Conservation (phyloP, 495 filamentous ascomycete genomes). For the Choiromyces venosus region DNA sequence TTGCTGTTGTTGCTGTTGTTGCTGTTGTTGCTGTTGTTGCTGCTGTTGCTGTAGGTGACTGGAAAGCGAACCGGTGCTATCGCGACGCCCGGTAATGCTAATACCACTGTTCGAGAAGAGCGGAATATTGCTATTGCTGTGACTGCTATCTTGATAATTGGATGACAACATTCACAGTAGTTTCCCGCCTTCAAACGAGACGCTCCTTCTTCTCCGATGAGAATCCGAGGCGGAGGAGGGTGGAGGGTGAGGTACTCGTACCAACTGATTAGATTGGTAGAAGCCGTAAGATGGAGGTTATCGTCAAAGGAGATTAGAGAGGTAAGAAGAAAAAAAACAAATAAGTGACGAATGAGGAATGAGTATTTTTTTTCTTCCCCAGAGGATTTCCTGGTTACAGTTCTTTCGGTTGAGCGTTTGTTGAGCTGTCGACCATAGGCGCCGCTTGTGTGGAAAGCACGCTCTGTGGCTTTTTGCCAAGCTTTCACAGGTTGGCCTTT, state of each 20-base stretch:
- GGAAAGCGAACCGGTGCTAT: constrained; percentile 6
- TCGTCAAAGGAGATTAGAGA: neutral
- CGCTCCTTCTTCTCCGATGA: neutral
- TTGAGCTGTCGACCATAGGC: neutral
- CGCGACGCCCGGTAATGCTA: constrained; percentile 8
- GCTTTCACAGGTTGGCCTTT: neutral
- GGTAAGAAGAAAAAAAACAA: neutral
- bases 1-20: constrained; percentile 31
- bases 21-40: constrained; percentile 29
- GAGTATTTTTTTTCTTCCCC: neutral
- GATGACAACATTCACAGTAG: constrained; percentile 7
- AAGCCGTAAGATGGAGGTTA: constrained; percentile 1
- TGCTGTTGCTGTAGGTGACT: constrained; percentile 24
- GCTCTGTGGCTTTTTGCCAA: neutral
- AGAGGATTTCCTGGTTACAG: neutral
- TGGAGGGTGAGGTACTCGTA: constrained; percentile 6
- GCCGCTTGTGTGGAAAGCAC: neutral
- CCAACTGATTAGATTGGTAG: constrained; percentile 6
- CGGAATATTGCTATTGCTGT: constrained; percentile 3
- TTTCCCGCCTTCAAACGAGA: constrained; percentile 1
- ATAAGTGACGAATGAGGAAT: neutral
- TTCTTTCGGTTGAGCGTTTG: neutral
- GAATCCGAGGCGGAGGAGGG: constrained; percentile 1
- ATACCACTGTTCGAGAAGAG: neutral
- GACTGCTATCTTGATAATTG: constrained; percentile 11